Conservation (phyloP, 345 rosid genomes). For the Brassica napus region DNA sequence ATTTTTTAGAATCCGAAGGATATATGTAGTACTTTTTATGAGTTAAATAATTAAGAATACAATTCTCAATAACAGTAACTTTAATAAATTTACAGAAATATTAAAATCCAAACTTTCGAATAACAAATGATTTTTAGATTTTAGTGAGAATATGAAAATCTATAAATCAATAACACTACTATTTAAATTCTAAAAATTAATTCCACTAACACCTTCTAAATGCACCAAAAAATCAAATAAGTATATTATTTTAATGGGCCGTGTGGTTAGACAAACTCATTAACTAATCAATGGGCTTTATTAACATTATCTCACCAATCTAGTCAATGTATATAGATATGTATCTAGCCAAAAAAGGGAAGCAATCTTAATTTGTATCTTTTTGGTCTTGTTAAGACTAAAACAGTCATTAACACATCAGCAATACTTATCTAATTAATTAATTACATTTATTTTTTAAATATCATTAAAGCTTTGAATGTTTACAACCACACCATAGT, state of each 20-base stretch:
- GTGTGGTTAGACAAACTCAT: not conserved
- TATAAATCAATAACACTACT: no score
- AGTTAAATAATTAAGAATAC: no score
- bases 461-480: not conserved
- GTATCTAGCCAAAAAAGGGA: not conserved
- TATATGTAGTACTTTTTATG: no score
- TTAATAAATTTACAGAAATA: no score
- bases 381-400: not conserved
- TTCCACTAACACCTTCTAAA: no score
- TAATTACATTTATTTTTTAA: not conserved
- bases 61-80: no score
- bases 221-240: no score
- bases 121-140: no score
- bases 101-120: no score
- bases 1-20: no score
- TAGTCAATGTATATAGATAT: not conserved
- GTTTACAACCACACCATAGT: not conserved
- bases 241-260: not conserved
- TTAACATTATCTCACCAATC: not conserved
- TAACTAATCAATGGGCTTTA: not conserved
- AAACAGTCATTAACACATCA: not conserved
- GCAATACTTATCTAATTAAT: not conserved
- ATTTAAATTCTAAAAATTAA: no score
- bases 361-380: not conserved
- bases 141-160: no score